Evolutionary conservation across 495 filamentous ascomycete genomes (phyloP).

Genomic region (Podospora pseudocomata): DNA sequence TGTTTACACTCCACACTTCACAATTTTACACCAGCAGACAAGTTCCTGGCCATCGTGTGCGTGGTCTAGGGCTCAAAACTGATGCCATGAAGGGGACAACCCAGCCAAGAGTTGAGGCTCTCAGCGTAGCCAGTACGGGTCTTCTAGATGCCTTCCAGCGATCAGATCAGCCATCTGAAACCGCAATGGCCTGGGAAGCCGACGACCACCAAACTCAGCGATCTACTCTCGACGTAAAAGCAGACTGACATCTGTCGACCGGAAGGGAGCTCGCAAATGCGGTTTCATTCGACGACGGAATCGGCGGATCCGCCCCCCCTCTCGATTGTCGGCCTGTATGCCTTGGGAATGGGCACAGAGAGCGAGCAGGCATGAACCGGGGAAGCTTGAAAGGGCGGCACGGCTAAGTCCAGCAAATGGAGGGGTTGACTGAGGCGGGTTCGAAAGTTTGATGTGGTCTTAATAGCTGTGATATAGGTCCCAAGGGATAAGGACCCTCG

Average conservation of each 20-base stretch:
- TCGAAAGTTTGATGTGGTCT: conserved; percentile 1
- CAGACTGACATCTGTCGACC: background rate
- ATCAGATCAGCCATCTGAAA: background rate
- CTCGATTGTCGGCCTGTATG: background rate
- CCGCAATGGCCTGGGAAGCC: background rate
- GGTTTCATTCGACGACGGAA: conserved; percentile 6
- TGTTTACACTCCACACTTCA: background rate
- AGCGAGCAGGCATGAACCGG: conserved; percentile 8
- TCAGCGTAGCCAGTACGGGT: background rate
- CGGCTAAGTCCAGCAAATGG: conserved; percentile 13
- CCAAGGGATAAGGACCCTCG: conserved; percentile 12
- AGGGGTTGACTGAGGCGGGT: background rate
- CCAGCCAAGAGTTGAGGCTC: background rate
- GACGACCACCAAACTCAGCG: background rate
- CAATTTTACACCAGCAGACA: background rate
- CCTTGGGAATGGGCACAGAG: background rate
- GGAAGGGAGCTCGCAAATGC: conserved; percentile 4
- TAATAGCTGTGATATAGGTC: conserved; percentile 10
- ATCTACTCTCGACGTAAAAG: background rate
- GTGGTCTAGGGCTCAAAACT: background rate
- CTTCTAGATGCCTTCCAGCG: conserved; percentile 2
- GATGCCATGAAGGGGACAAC: background rate
- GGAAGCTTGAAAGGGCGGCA: conserved; percentile 13
- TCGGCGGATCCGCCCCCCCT: background rate
- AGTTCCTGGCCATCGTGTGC: background rate